A percentile compares a stretch with the other conserved stretches of the same genome.
phyloP scores from a whole-genome alignment of 1,139 yeast genomes.

The Taiozyma sp. region DNA sequence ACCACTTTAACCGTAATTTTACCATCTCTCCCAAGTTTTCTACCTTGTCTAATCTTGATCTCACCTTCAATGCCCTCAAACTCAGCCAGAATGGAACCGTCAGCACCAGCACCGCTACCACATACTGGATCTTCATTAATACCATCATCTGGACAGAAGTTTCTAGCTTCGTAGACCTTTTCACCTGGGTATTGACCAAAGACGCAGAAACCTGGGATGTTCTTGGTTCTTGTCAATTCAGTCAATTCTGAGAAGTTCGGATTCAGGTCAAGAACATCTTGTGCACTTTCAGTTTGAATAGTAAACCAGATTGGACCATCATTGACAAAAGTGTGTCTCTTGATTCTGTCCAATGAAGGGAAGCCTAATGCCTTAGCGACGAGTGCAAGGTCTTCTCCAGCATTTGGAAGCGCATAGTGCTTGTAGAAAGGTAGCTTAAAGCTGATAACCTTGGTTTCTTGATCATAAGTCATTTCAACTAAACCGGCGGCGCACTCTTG shows the following conservation, averaged over 20 bases:
- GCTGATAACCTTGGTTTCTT: slow-evolving; percentile 2
- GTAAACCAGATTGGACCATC: slow-evolving; percentile 44
- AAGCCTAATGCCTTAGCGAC: neutral
- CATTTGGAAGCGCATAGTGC: slow-evolving; percentile 5
- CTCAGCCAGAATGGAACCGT: slow-evolving; percentile 28
- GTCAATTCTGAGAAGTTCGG: slow-evolving; percentile 29
- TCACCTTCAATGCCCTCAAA: slow-evolving; percentile 14
- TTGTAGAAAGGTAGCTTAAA: slow-evolving; percentile 27
- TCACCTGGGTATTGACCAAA: slow-evolving; percentile 9
- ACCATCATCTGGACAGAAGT: slow-evolving; percentile 31
- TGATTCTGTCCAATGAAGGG: neutral
- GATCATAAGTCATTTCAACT: slow-evolving; percentile 29
- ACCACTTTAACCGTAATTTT: slow-evolving; percentile 10
- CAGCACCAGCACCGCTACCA: slow-evolving; percentile 44
- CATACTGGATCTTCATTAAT: slow-evolving; percentile 48
- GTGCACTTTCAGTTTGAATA: slow-evolving; percentile 27
- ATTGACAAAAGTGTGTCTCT: slow-evolving; percentile 19
- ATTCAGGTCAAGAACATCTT: slow-evolving; percentile 28
- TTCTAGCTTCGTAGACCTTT: slow-evolving; percentile 28
- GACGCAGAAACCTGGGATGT: slow-evolving; percentile 36
- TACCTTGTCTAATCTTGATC: slow-evolving; percentile 33
- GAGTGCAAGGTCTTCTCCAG: neutral
- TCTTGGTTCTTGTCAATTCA: slow-evolving; percentile 18
- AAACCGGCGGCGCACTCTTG: slow-evolving; percentile 45
- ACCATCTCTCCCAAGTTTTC: slow-evolving; percentile 33